Evolutionary conservation across 192 early-diverging fungal species (phyloP), one percentile per base, ranked within the genome.

Genomic region (Dissophora ornata): DNA sequence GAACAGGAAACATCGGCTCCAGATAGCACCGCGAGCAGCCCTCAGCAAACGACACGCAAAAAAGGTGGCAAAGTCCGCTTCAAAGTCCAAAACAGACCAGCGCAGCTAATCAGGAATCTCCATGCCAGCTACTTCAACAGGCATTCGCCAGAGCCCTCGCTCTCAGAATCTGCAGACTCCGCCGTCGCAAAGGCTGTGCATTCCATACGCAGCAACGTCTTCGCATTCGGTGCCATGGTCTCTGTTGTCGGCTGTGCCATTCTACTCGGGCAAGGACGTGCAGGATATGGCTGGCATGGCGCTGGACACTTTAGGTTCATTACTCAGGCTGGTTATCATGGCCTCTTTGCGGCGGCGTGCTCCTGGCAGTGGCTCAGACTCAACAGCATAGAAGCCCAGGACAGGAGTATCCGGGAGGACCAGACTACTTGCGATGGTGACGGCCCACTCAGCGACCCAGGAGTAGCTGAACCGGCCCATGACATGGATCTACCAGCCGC

Each of bases 31-130:
- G 16, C 21, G n/a, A 36, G 19, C 47, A 21, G 13, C 5, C 40
- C 28, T 36, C 51, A 13, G 26, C 40, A 25, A 21, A 29, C 19
- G 1, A 6, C 44, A 13, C 6, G 1, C 5, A 22, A 49, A 18
- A 5, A 33, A 22, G 18, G 13, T 29, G n/a, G 47, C 3, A 21
- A 19, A 2, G n/a, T 3, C 4, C 53, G 56, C 22, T 74, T 74
- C 56, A 74, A 46, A 22, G 32, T 74, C 25, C 61, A 48, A 28
- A 62, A 51, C 29, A 21, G 73, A 44, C 73, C 73, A 6, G 73
- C 63, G 1, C 73, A 62, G 22, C 28, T 77, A 42, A 77, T 77
- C 64, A 77, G 73, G 50, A 77, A 77, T 29, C 51, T 77, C 8
- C 73, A 77, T 36, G 73, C 73, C 29, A 77, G 47, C 53, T 77